Percentiles rank a stretch among this genome's conserved stretches.
These are phyloP conservation scores for Fonsecaea erecta DNA, from an alignment of 2,329 filamentous ascomycete genomes.

Conservation along the genomic window DNA sequence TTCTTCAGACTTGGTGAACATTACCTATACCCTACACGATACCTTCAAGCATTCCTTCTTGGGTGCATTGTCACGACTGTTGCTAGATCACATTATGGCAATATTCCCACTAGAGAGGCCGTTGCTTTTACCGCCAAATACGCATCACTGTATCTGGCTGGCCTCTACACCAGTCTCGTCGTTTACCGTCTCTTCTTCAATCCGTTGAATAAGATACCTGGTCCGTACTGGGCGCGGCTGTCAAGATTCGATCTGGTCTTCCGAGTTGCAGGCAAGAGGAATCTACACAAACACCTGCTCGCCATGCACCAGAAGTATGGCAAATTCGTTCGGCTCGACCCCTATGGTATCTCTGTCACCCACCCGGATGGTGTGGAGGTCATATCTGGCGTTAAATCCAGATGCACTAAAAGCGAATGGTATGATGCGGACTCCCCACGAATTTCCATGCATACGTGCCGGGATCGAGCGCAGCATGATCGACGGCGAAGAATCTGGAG, in stretches of 20 bases:
- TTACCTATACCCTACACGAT: conserved; percentile 21
- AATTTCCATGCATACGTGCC: conserved; percentile 46
- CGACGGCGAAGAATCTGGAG: conserved; percentile 49
- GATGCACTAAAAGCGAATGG: conserved; percentile 49
- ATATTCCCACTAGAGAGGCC: conserved; percentile 13
- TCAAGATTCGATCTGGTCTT: conserved; percentile 27
- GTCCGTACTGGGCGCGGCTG: conserved; percentile 38
- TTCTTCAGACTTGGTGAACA: conserved; percentile 34
- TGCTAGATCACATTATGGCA: conserved; percentile 17
- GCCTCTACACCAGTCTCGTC: conserved; percentile 28
- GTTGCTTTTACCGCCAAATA: conserved; percentile 12
- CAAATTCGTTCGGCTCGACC: conserved; percentile 33
- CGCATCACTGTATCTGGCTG: conserved; percentile 18
- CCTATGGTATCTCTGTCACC: conserved; percentile 31
- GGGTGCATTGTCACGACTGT: conserved; percentile 11
- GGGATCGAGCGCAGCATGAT: conserved; percentile 47
- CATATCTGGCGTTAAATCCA: conserved; percentile 46
- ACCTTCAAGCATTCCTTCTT: conserved; percentile 26
- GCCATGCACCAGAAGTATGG: conserved; percentile 33
- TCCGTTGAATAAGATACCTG: conserved; percentile 42
- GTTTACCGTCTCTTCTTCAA: conserved; percentile 42
- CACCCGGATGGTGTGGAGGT: conserved; percentile 40
- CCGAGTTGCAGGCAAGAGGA: conserved; percentile 8
- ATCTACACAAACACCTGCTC: conserved; percentile 20
- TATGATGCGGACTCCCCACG: conserved; percentile 46